Conservation (phyloP, 139 green algal species). For the Volvox africanus region DNA sequence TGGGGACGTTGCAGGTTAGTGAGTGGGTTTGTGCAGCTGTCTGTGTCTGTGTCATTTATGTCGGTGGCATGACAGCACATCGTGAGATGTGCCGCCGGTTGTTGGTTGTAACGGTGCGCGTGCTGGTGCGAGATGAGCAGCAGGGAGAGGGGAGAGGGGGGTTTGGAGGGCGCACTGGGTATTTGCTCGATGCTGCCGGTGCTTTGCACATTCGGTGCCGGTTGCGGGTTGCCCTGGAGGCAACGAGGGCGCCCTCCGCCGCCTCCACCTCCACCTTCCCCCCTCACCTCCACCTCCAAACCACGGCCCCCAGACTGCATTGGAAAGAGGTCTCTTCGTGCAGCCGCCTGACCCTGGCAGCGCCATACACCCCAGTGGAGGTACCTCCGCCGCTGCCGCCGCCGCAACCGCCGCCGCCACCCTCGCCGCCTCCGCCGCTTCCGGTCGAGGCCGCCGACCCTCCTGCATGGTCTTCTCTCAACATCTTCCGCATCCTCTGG, state of each 20-base stretch:
- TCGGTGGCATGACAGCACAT: not conserved
- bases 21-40: not conserved
- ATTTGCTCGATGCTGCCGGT: too few relatives aligned
- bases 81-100: too few relatives aligned
- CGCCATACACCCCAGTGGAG: constrained; percentile 21
- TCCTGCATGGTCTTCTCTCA: not conserved
- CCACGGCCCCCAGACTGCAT: not conserved
- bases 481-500: not conserved
- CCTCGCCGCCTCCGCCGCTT: not conserved
- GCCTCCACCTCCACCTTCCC: not conserved
- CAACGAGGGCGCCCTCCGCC: too few relatives aligned
- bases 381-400: not conserved
- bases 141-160: too few relatives aligned
- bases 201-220: too few relatives aligned
- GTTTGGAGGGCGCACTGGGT: too few relatives aligned
- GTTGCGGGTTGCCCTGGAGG: too few relatives aligned
- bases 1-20: constrained; percentile 36
- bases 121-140: too few relatives aligned
- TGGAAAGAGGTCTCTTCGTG: constrained; percentile 37
- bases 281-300: too few relatives aligned
- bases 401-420: constrained; percentile 19
- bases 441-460: not conserved
- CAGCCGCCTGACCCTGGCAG: not conserved
- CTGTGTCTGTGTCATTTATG: not conserved
- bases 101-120: too few relatives aligned